Conservation (phyloP, 257 asterid genomes). For the Ilex asprella region DNA sequence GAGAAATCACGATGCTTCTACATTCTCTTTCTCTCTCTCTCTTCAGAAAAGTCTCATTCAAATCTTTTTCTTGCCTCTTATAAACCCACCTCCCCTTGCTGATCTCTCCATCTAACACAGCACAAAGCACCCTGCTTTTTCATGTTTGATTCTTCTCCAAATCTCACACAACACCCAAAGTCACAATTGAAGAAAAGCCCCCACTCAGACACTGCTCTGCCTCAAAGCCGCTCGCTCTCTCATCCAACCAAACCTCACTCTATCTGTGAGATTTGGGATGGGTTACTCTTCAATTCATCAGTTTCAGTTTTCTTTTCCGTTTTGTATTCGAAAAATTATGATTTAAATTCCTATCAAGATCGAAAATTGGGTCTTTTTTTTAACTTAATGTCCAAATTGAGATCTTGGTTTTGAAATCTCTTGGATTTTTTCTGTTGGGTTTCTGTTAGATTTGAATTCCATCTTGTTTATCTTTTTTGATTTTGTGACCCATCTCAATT, state of each 20-base stretch:
- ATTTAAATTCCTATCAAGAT: background rate
- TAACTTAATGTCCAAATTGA: conserved; percentile 10
- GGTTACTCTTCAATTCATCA: conserved; percentile 4
- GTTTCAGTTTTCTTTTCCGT: conserved; percentile 1
- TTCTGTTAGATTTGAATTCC: background rate
- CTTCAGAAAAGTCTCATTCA: conserved; percentile 1
- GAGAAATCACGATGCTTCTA: conserved; percentile 38
- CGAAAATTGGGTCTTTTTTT: background rate
- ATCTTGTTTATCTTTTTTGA: background rate
- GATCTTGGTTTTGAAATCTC: conserved; percentile 26
- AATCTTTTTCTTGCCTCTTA: conserved; percentile 32
- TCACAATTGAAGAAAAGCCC: background rate
- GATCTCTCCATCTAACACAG: background rate
- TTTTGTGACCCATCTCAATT: conserved; percentile 15
- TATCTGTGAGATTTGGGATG: conserved; percentile 15
- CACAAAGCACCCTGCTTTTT: conserved; percentile 7
- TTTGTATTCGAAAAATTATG: background rate
- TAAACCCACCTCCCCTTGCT: conserved; percentile 21
- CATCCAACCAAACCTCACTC: background rate
- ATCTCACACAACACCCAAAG: background rate
- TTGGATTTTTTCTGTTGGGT: background rate
- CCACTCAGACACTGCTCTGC: conserved; percentile 1
- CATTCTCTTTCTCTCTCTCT: conserved; percentile 11
- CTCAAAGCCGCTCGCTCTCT: conserved; percentile 67
- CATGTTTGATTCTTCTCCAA: background rate